These are phyloP conservation scores for Phyllosticta ampelicida DNA, from an alignment of 2,329 filamentous ascomycete genomes.

Conservation along the genomic window DNA sequence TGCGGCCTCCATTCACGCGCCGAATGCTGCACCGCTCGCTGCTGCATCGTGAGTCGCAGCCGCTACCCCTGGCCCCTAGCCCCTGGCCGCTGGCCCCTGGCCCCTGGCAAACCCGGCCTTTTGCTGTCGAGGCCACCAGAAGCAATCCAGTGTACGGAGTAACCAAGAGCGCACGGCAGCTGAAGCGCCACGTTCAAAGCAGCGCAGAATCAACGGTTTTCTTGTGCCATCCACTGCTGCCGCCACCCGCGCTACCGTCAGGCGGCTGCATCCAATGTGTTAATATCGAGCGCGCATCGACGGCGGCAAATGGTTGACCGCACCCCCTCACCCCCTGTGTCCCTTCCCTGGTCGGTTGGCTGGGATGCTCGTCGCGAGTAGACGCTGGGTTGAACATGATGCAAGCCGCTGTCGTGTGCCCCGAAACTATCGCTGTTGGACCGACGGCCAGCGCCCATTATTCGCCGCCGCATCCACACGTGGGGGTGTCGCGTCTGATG, in stretches of 20 bases:
- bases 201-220: neutral
- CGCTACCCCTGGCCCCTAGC: too few relatives aligned
- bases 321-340: neutral
- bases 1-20: neutral
- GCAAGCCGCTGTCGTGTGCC: neutral
- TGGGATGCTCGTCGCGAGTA: neutral
- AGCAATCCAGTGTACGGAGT: too few relatives aligned
- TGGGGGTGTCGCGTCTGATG: constrained; percentile 2
- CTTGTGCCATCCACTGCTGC: neutral
- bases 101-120: too few relatives aligned
- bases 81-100: too few relatives aligned
- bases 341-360: too few relatives aligned
- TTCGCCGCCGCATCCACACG: neutral
- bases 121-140: too few relatives aligned
- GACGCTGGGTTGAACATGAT: neutral
- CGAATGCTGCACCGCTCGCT: neutral
- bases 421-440: neutral
- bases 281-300: neutral
- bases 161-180: too few relatives aligned
- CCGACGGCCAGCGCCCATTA: neutral
- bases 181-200: too few relatives aligned
- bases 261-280: too few relatives aligned
- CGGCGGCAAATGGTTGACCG: neutral
- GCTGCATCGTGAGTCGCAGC: too few relatives aligned
- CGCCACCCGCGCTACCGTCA: neutral